A percentile compares a stretch with the other conserved stretches of the same genome.
These are phyloP conservation scores for Cucurbita pepo DNA, from an alignment of 306 rosid species.

Conservation along the genomic window DNA sequence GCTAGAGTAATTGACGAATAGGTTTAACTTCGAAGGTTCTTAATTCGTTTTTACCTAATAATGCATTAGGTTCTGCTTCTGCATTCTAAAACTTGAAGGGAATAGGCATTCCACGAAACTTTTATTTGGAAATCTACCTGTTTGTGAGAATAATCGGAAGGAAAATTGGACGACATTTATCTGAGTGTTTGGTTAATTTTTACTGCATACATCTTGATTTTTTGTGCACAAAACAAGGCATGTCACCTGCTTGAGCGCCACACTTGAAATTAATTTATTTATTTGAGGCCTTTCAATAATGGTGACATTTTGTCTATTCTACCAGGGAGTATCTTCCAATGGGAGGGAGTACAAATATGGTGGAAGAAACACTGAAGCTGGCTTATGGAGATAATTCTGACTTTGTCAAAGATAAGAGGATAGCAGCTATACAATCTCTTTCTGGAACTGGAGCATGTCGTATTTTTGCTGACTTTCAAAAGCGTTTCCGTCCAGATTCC, in stretches of 20 bases:
- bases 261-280: not conserved
- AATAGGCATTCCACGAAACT: not conserved
- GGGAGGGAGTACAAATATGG: conserved; percentile 74
- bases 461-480: conserved; percentile 85
- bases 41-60: not conserved
- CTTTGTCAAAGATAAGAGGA: conserved; percentile 67
- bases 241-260: not conserved
- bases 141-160: not conserved
- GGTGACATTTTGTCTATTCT: not conserved
- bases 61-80: not conserved
- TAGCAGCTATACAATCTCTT: conserved; percentile 88
- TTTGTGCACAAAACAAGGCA: not conserved
- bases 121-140: not conserved
- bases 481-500: conserved; percentile 65
- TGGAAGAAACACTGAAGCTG: conserved; percentile 80
- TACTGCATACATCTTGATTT: not conserved
- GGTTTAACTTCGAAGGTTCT: not conserved
- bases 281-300: not conserved
- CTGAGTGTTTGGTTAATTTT: not conserved
- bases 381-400: conserved; percentile 85
- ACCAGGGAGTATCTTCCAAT: conserved; percentile 94
- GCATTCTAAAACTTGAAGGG: not conserved
- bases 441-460: conserved; percentile 98
- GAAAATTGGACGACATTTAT: not conserved
- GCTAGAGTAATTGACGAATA: not conserved